Base-by-base conservation (phyloP, 331 rosid species). In the Quercus tomentella region DNA sequence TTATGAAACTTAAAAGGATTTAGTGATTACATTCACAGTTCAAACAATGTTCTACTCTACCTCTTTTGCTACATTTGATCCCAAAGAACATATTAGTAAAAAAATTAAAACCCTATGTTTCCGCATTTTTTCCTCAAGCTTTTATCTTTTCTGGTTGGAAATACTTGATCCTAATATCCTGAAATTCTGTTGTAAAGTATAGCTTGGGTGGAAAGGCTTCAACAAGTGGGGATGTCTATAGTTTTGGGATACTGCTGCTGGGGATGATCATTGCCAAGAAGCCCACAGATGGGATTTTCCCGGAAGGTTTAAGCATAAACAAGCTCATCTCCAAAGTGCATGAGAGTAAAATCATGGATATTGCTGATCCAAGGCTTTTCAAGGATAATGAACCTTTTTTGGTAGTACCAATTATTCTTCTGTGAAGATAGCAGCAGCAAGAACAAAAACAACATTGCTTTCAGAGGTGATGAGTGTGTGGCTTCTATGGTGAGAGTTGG, bases 231-330 rank as follows among this genome's bases (percentile, higher is more conserved):
- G 92, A 87, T 33, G 82, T 80, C 28, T 86, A 85, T 41, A 82
- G 91, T 54, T 90, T 77, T 14, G 87, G 92, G 37, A 87, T 87
- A 18, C 75, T 88, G 15, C 54, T 87, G 14, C 70, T 85, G 37
- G 84, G 83, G 84, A 70, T 85, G 77, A 82, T 88, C 72, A 80
- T 68, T 1, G 84, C 58, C 9, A 83, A 81, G 76, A 88, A 23
- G 54, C 89, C 90, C 71, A 84, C 81, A 0, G 84, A 91, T 25
- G 82, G 81, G 70, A 84, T 75, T 77, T 90, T 88, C 73, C 71
- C 35, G 67, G 84, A 87, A 26, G 86, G 82, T 73, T 78, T 67
- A 20, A 83, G 72, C 67, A 80, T 82, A 25, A 78, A 58, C 25
- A 74, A 6, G 22, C 6, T 12, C 6, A 17, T 17, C 18, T 70